These are phyloP conservation scores for Hordeum marinum DNA, from an alignment of 176 grass and related monocot species.

Conservation along the genomic window DNA sequence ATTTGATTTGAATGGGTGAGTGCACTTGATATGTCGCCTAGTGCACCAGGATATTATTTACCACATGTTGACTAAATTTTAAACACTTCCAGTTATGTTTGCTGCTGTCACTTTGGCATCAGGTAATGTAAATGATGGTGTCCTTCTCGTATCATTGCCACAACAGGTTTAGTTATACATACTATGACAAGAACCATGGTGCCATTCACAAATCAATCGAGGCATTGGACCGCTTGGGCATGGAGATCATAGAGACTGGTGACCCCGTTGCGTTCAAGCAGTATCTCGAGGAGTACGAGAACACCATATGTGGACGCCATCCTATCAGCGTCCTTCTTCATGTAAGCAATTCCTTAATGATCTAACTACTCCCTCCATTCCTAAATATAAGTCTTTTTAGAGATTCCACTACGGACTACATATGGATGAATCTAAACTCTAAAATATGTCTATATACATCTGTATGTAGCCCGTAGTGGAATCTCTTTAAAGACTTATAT, in stretches of 20 bases:
- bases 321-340: slow-evolving; percentile 93
- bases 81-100: neutral
- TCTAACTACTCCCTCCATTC: too few species aligned
- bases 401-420: too few species aligned
- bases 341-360: slow-evolving; percentile 32
- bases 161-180: slow-evolving; percentile 88
- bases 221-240: slow-evolving; percentile 79
- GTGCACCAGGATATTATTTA: neutral
- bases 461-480: too few species aligned
- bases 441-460: too few species aligned
- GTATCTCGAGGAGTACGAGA: slow-evolving; percentile 67
- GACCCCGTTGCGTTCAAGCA: slow-evolving; percentile 64
- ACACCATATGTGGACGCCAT: slow-evolving; percentile 93
- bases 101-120: neutral
- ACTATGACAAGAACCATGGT: slow-evolving; percentile 78
- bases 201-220: slow-evolving; percentile 89
- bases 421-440: too few species aligned
- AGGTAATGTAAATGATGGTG: slow-evolving; percentile 12
- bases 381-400: too few species aligned
- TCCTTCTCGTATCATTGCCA: neutral
- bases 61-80: neutral
- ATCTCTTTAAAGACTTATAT: too few species aligned
- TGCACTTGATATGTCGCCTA: neutral
- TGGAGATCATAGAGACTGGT: slow-evolving; percentile 95
- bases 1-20: neutral